These are phyloP conservation scores for Melocanna baccifera DNA, from an alignment of 176 grass and related monocot species.

Conservation along the genomic window DNA sequence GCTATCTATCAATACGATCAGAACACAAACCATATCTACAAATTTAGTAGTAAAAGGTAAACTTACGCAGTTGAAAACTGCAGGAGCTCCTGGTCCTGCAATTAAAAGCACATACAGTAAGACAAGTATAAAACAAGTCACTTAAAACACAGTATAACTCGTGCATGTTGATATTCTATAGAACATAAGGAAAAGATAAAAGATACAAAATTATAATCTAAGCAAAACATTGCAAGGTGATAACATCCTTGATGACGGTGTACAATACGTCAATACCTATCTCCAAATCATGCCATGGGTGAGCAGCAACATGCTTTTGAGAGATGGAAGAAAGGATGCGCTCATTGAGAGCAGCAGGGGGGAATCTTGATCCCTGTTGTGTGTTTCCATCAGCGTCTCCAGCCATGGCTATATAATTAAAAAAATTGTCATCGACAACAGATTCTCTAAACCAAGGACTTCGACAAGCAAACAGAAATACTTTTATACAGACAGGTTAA, in stretches of 20 bases:
- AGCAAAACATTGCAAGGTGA: constrained; percentile 6
- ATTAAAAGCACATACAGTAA: constrained; percentile 22
- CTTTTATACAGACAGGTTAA: neutral
- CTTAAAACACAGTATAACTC: neutral
- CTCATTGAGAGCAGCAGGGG: constrained; percentile 62
- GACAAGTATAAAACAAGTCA: constrained; percentile 11
- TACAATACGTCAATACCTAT: constrained; percentile 76
- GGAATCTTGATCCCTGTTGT: constrained; percentile 27
- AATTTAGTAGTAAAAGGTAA: constrained; percentile 21
- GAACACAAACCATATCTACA: neutral
- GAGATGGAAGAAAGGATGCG: constrained; percentile 91
- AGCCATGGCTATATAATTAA: constrained; percentile 61
- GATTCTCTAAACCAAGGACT: neutral
- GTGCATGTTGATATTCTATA: neutral
- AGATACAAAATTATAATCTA: constrained; percentile 7
- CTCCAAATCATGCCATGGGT: constrained; percentile 97
- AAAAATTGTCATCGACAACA: constrained; percentile 2
- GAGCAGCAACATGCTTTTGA: constrained; percentile 71
- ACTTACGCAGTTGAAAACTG: constrained; percentile 96
- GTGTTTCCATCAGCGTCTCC: constrained; percentile 47
- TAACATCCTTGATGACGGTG: neutral
- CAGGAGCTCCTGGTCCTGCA: constrained; percentile 91
- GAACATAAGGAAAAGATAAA: neutral
- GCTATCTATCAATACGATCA: neutral
- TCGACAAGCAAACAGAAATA: neutral